Evolutionary conservation across 2,329 filamentous ascomycete genomes (phyloP).

Genomic region (Diaporthe aspalathi): DNA sequence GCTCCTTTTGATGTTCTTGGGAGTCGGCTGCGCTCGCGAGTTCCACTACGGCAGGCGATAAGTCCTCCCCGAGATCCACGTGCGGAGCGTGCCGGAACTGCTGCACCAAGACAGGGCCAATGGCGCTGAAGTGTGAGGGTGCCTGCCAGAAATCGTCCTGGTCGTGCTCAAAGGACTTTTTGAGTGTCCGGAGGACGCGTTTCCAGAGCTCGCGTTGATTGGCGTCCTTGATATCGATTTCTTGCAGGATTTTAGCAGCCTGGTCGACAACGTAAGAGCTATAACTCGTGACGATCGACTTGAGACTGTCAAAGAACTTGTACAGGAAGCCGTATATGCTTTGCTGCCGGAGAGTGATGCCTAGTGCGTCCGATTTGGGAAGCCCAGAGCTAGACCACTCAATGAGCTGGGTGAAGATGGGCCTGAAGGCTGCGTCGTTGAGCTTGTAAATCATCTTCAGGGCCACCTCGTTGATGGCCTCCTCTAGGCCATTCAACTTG

Average conservation of each 20-base stretch:
- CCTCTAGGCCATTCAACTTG: slow-evolving; percentile 68
- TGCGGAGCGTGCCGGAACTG: slow-evolving; percentile 68
- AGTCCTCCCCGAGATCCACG: slow-evolving; percentile 58
- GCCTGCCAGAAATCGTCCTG: slow-evolving; percentile 97
- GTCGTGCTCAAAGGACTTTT: slow-evolving; percentile 85
- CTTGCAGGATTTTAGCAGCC: slow-evolving; percentile 71
- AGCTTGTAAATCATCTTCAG: slow-evolving; percentile 97
- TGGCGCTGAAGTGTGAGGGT: slow-evolving; percentile 83
- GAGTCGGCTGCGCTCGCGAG: slow-evolving; percentile 85
- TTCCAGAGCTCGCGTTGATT: slow-evolving; percentile 73
- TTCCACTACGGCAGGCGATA: slow-evolving; percentile 82
- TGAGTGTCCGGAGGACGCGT: slow-evolving; percentile 76
- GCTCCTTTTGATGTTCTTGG: slow-evolving; percentile 88
- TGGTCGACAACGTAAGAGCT: slow-evolving; percentile 85
- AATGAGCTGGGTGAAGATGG: slow-evolving; percentile 86
- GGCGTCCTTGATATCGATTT: slow-evolving; percentile 56
- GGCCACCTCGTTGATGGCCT: slow-evolving; percentile 73
- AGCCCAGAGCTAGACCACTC: slow-evolving; percentile 78
- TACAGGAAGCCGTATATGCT: slow-evolving; percentile 85
- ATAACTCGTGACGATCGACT: slow-evolving; percentile 95
- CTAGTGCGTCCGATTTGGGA: slow-evolving; percentile 69
- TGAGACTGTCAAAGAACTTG: slow-evolving; percentile 84
- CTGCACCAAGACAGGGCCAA: slow-evolving; percentile 75
- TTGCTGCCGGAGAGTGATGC: slow-evolving; percentile 72
- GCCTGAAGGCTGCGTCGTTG: slow-evolving; percentile 92